Evolutionary conservation across 1,284 basidiomycete genomes (phyloP), one percentile per base, ranked within the genome.

Genomic region (Cryptococcus hybrid): DNA sequence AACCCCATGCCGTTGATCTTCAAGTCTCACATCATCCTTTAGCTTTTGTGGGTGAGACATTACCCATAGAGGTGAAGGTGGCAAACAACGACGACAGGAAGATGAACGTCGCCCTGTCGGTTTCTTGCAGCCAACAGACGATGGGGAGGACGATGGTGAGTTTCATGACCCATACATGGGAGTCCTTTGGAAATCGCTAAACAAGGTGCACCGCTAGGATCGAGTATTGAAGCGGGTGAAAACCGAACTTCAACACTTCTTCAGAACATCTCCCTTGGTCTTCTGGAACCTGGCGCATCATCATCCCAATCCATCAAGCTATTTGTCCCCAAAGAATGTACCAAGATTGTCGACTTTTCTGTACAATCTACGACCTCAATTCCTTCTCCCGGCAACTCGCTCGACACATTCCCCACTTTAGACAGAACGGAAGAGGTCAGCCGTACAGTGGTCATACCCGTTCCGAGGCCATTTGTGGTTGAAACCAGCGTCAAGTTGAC

Each of bases 31-130:
- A 91, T 61, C 74, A 82, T 0, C 74, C 81, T 0, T 86, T 87
- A 0, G 89, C 89, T 0, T 90, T 87, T 72, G 74, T 92, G 30
- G 85, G 87, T 58, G 92, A 94, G 71, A 80, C 84, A 42, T 88
- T 88, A 66, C 85, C 87, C 0, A 85, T 94, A 60, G 70, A 72
- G 13, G 79, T 94, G 42, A 80, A 83, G 43, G 80, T 92, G 11
- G 82, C 78, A 5, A 92, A 90, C 68, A 68, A 78, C 3, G 90
- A 93, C 69, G 82, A 83, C 35, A 80, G 84, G 15, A 81, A 84
- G 18, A 74, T 94, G 18, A 83, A 87, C 5, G 76, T 90, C n/a
- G 74, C 81, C 3, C 78, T 91, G 6, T 88, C 90, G 58, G 83
- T 88, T 2, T 30, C 30, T 30, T 30, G 39, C 89, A 92, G 58